phyloP scores from a whole-genome alignment of 2,329 filamentous ascomycete genomes.

The Monilinia laxa region DNA sequence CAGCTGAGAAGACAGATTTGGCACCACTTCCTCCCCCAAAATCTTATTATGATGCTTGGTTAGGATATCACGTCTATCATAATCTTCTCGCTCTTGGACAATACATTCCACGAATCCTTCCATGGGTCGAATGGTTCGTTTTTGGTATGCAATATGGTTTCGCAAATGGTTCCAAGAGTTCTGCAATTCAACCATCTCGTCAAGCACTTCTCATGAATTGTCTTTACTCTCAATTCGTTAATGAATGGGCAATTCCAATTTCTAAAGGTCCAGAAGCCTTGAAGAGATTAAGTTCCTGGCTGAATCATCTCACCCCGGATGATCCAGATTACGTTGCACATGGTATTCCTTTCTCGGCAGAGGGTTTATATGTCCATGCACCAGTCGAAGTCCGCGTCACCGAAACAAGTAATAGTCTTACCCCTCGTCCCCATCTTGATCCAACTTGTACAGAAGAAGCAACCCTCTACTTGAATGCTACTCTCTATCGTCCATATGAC shows the following conservation, averaged over 20 bases:
- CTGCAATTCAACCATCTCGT: constrained; percentile 77
- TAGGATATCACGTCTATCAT: constrained; percentile 91
- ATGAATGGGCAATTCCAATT: constrained; percentile 94
- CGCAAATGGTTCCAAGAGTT: constrained; percentile 62
- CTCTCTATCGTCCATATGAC: constrained; percentile 79
- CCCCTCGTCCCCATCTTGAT: constrained; percentile 64
- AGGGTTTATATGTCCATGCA: constrained; percentile 81
- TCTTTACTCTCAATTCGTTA: constrained; percentile 96
- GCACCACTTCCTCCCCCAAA: constrained; percentile 53
- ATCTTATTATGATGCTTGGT: constrained; percentile 76
- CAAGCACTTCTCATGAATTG: constrained; percentile 92
- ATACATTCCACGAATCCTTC: constrained; percentile 74
- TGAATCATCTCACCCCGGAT: constrained; percentile 61
- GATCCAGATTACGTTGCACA: constrained; percentile 64
- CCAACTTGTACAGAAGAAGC: constrained; percentile 66
- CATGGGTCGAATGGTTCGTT: constrained; percentile 92
- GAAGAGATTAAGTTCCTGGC: constrained; percentile 78
- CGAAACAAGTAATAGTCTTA: constrained; percentile 56
- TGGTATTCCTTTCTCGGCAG: constrained; percentile 76
- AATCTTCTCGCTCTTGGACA: constrained; percentile 81
- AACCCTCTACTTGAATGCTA: constrained; percentile 86
- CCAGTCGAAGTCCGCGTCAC: constrained; percentile 87
- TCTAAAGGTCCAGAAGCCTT: constrained; percentile 85
- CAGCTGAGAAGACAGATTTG: constrained; percentile 73
- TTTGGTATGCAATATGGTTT: constrained; percentile 98